These are phyloP conservation scores for Baudoinia panamericana DNA, from an alignment of 495 filamentous ascomycete species.

Conservation along the genomic window DNA sequence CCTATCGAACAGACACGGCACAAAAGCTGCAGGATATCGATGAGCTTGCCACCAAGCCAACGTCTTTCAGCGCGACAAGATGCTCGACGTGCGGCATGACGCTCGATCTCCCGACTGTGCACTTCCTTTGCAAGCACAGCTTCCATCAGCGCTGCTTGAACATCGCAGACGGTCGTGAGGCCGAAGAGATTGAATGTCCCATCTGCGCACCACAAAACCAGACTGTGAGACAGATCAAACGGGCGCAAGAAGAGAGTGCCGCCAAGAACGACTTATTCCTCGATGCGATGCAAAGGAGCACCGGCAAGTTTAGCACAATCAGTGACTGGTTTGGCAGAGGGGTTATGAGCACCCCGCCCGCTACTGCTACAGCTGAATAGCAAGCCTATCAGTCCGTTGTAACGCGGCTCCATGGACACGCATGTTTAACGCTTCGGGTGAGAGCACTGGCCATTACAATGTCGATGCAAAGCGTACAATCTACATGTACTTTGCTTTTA, in stretches of 20 bases:
- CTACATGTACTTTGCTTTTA: no score
- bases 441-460: no score
- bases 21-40: slow-evolving; percentile 63
- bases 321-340: slow-evolving; percentile 91
- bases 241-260: slow-evolving; percentile 74
- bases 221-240: slow-evolving; percentile 72
- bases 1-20: slow-evolving; percentile 77
- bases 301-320: slow-evolving; percentile 75
- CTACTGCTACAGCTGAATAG: no score
- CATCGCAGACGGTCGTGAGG: slow-evolving; percentile 34
- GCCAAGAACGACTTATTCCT: slow-evolving; percentile 84
- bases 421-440: no score
- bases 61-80: slow-evolving; percentile 77
- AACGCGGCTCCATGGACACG: no score
- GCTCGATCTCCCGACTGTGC: slow-evolving; percentile 76
- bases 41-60: slow-evolving; percentile 61
- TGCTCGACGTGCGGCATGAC: slow-evolving; percentile 64
- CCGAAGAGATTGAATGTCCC: slow-evolving; percentile 63
- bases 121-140: slow-evolving; percentile 92
- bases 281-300: slow-evolving; percentile 61
- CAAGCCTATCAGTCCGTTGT: no score
- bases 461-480: no score
- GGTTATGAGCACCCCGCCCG: no score
- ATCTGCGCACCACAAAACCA: slow-evolving; percentile 69
- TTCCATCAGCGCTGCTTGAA: slow-evolving; percentile 84